A percentile compares a stretch with the other conserved stretches of the same genome.
These are phyloP conservation scores for Fusarium robinianum DNA, from an alignment of 2,329 filamentous ascomycete genomes.

Conservation along the genomic window DNA sequence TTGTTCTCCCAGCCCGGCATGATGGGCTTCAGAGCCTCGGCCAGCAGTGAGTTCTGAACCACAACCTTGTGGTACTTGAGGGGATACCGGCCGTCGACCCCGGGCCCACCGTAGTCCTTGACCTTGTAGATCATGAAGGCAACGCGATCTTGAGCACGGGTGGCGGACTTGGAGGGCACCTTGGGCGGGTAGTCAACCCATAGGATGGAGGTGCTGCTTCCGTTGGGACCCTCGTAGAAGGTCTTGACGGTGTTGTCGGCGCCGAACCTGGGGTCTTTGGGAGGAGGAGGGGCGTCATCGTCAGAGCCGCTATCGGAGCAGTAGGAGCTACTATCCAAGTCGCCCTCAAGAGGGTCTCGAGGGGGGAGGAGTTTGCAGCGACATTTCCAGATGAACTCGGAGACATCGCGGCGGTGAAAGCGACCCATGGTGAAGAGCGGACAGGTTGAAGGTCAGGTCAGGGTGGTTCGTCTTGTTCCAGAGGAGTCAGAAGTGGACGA, in stretches of 20 bases:
- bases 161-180: conserved; percentile 46
- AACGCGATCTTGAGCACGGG: conserved; percentile 44
- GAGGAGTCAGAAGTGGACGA: conserved; percentile 1
- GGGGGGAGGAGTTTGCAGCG: conserved; percentile 39
- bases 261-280: conserved; percentile 38
- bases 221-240: conserved; percentile 46
- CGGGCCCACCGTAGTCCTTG: conserved; percentile 48
- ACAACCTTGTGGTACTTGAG: conserved; percentile 48
- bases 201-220: no score
- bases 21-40: conserved; percentile 49
- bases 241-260: conserved; percentile 43
- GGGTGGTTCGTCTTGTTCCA: no score
- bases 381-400: conserved; percentile 39
- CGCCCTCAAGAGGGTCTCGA: conserved; percentile 24
- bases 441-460: neutral
- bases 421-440: conserved; percentile 15
- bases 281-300: conserved; percentile 10
- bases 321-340: no score
- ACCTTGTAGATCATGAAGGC: conserved; percentile 54
- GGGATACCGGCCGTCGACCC: conserved; percentile 44
- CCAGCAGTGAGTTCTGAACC: conserved; percentile 49
- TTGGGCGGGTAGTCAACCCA: conserved; percentile 50
- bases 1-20: conserved; percentile 49
- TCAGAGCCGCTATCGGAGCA: conserved; percentile 15
- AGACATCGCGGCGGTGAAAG: conserved; percentile 26